phyloP scores from a whole-genome alignment of 768 basidiomycete genomes.

The Basidioascus undulatus region DNA sequence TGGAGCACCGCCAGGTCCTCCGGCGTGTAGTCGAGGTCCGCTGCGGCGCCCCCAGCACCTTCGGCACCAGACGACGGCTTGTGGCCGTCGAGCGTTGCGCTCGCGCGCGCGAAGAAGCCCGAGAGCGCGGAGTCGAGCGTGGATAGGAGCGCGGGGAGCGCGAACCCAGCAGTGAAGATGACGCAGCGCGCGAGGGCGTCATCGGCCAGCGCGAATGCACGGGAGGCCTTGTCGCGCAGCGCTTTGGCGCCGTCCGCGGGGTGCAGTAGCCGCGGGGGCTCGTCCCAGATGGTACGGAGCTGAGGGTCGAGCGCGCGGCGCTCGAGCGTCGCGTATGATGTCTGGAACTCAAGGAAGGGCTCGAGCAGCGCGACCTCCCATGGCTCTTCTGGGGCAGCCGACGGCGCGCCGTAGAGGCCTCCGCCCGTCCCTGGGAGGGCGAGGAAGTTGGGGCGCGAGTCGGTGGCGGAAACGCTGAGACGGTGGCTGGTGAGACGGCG shows the following conservation, averaged over 20 bases:
- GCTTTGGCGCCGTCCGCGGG: constrained; percentile 26
- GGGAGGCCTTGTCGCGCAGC: constrained; percentile 47
- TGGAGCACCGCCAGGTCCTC: constrained; percentile 82
- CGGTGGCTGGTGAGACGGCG: constrained; percentile 11
- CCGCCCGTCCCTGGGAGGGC: constrained; percentile 13
- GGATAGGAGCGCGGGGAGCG: no score
- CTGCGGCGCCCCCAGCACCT: constrained; percentile 18
- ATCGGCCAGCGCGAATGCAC: constrained; percentile 53
- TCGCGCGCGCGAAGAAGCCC: no score
- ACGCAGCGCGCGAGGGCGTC: constrained; percentile 51
- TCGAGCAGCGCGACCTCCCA: constrained; percentile 90
- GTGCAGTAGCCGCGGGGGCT: constrained; percentile 8
- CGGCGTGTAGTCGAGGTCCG: constrained; percentile 47
- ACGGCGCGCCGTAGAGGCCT: no score
- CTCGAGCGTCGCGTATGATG: constrained; percentile 61
- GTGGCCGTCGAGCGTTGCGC: no score
- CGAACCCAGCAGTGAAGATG: constrained; percentile 76
- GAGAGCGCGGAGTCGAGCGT: no score
- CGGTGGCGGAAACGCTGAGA: constrained; percentile 9
- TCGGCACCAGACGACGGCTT: background rate
- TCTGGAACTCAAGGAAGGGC: constrained; percentile 76
- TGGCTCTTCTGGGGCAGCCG: no score
- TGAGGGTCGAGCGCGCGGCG: constrained; percentile 13
- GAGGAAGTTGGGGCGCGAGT: constrained; percentile 1
- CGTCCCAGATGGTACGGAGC: constrained; percentile 4